Base-by-base conservation (phyloP, 352 stramenopile genomes). In the Pseudoperonospora humuli region DNA sequence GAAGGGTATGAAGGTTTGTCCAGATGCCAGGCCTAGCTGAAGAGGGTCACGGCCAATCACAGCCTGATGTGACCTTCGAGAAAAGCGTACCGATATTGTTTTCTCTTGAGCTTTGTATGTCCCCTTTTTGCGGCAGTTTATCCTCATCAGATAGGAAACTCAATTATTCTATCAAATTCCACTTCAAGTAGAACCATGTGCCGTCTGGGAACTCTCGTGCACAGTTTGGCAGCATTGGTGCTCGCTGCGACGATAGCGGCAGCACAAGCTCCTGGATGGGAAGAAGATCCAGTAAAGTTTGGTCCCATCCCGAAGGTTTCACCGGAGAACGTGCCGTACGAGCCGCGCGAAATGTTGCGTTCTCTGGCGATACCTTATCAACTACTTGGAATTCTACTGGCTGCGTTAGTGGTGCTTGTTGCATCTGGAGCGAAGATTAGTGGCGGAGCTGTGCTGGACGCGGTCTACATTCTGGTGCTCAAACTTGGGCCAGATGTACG, bases 401-500 rank as follows among this genome's bases (percentile, higher is more conserved):
- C 57, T 27, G 55, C 56, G 5, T 32, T 91, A 11, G 70, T 81
- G 19, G 52, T 92, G 7, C 67, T 87, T 14, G 63, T 93, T 6
- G 67, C 74, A 26, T 70, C 77, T 5, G 73, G 69, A 5, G 80
- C 78, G 5, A 84, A 78, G 7, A 88, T 84, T 13, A 76, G 85
- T 13, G 86, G 84, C 7, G 86, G 86, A 19, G 89, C 82, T 26
- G 94, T 97, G 26, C 59, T 97, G 5, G 84, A 96, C 23, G 87
- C 87, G 5, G 83, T 97, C 48, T 97, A 95, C 57, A 95, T 96
- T 45, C 70, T 97, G 8, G 66, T 97, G 29, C 64, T 97, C 25
- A 72, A 70, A 31, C 92, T 97, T 26, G 51, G 54, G 14, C 85
- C 86, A 10, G 95, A 96, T 36, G 63, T 73, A 49, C 17, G 58